Conservation (phyloP, 371 early-diverging fungal species). For the Chytridium lagenaria region DNA sequence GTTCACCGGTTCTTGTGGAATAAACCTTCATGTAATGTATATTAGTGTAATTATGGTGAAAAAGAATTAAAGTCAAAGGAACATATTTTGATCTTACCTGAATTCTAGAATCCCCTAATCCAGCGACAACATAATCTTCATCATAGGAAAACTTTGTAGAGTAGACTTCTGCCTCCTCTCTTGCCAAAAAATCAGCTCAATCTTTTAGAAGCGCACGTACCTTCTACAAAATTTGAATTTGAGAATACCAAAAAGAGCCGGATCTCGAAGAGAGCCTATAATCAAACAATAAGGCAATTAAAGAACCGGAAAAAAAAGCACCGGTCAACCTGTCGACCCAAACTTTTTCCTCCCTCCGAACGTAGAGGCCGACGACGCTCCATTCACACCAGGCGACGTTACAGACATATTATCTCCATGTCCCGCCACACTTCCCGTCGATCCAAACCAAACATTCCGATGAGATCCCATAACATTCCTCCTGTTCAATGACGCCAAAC, state of each 20-base stretch:
- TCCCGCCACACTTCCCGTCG: constrained; percentile 10
- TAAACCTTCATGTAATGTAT: constrained; percentile 32
- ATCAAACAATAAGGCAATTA: background rate
- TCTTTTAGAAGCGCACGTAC: background rate
- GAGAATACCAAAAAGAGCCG: constrained; percentile 33
- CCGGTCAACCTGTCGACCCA: background rate
- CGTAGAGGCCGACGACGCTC: background rate
- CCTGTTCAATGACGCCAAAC: background rate
- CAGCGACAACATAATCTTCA: constrained; percentile 48
- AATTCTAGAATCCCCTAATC: constrained; percentile 44
- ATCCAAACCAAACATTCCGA: constrained; percentile 15
- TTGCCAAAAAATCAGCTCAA: constrained; percentile 10
- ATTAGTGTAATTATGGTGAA: background rate
- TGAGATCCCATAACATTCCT: constrained; percentile 2
- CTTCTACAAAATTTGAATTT: constrained; percentile 30
- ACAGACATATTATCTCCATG: background rate
- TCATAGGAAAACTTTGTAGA: constrained; percentile 51
- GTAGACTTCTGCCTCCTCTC: constrained; percentile 49
- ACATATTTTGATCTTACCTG: no score
- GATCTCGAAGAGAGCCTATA: constrained; percentile 22
- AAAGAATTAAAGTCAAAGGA: background rate
- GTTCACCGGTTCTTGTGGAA: constrained; percentile 45
- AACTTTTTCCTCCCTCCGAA: constrained; percentile 9
- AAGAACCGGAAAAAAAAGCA: background rate
- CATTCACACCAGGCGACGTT: background rate